A percentile compares a stretch with the other conserved stretches of the same genome.
Evolutionary conservation across 1,284 basidiomycete species (phyloP).

Genomic region (Irpex sp.): DNA sequence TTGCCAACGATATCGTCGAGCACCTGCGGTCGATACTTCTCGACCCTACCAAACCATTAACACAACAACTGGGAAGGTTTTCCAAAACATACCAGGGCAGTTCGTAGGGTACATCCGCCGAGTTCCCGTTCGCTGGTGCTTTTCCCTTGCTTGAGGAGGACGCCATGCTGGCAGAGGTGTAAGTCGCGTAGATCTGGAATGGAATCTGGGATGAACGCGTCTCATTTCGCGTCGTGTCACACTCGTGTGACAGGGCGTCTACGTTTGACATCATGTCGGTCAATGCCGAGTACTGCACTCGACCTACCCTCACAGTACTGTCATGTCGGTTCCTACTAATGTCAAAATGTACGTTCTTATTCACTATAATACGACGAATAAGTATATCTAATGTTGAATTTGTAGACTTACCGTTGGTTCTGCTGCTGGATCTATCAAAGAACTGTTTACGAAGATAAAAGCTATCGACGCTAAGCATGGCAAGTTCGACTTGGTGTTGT

Average conservation of each 20-base stretch:
- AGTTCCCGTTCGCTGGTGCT: constrained; percentile 34
- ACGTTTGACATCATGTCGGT: not conserved
- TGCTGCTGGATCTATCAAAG: constrained; percentile 68
- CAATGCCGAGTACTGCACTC: not conserved
- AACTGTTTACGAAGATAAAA: constrained; percentile 77
- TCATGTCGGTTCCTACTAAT: constrained; percentile 13
- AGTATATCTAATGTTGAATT: not conserved
- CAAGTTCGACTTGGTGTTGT: constrained; percentile 86
- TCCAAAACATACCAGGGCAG: constrained; percentile 61
- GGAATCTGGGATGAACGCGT: constrained; percentile 2
- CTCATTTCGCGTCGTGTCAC: constrained; percentile 2
- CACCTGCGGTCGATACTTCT: constrained; percentile 84
- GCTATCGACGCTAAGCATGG: constrained; percentile 91
- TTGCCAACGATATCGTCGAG: constrained; percentile 95
- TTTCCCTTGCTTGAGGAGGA: constrained; percentile 46
- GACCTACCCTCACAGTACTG: not conserved
- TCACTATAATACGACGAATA: not conserved
- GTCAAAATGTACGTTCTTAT: constrained; percentile 36
- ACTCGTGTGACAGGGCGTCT: not conserved
- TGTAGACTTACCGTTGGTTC: constrained; percentile 83
- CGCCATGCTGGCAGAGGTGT: not conserved
- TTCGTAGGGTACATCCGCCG: constrained; percentile 53
- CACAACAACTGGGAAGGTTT: too few species aligned
- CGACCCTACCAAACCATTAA: constrained; percentile 57
- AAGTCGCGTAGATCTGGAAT: not conserved